A percentile compares a stretch with the other conserved stretches of the same genome.
Evolutionary conservation across 2,329 filamentous ascomycete genomes (phyloP).

Genomic region (Aspergillus caelatus): DNA sequence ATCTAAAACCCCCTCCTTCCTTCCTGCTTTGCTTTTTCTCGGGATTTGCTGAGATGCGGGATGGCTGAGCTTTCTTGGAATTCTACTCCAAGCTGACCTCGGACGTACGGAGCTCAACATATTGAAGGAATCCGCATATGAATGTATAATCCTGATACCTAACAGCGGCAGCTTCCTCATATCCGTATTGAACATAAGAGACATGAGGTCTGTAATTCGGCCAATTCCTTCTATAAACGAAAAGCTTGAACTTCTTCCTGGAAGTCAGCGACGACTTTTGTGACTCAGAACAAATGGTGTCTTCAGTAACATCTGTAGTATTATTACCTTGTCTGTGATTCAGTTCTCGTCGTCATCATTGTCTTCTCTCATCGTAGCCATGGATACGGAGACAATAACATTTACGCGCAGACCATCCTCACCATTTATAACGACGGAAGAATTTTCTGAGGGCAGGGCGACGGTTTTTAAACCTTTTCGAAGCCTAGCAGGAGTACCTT

Average conservation of each 20-base stretch:
- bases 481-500: background rate
- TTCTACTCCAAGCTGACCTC: background rate
- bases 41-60: constrained; percentile 1
- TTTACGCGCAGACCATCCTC: background rate
- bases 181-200: background rate
- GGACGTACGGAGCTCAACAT: background rate
- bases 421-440: background rate
- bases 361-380: background rate
- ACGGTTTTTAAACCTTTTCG: background rate
- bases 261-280: background rate
- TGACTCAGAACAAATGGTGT: background rate
- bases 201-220: background rate
- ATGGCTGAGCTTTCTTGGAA: background rate
- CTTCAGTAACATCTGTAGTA: background rate
- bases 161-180: background rate
- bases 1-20: no score
- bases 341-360: background rate
- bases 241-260: background rate
- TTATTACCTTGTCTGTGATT: background rate
- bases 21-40: background rate
- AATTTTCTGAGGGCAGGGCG: background rate
- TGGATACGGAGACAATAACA: background rate
- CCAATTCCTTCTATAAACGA: background rate
- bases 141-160: background rate
- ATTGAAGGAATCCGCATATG: no score